These are phyloP conservation scores for Cladosporium cucumerinum DNA, from an alignment of 2,329 filamentous ascomycete genomes.

Conservation along the genomic window DNA sequence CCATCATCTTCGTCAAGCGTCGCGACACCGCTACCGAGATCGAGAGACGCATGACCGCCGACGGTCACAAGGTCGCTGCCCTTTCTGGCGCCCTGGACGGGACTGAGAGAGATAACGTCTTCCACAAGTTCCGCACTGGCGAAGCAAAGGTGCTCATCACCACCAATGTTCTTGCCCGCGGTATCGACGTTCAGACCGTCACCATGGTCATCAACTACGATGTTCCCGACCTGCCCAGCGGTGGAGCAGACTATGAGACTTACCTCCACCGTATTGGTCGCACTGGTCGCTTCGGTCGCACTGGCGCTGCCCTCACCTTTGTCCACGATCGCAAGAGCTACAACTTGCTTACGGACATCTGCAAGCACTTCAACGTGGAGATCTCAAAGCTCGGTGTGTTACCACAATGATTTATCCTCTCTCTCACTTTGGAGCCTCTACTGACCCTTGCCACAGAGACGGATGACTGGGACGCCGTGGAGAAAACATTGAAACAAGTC, in stretches of 20 bases:
- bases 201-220: constrained; percentile 98
- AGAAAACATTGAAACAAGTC: constrained; percentile 74
- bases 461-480: constrained; percentile 86
- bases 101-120: constrained; percentile 73
- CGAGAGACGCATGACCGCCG: constrained; percentile 76
- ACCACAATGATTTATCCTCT: background rate
- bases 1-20: constrained; percentile 97
- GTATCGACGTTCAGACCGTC: constrained; percentile 87
- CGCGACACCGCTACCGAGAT: constrained; percentile 83
- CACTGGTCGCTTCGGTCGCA: constrained; percentile 92
- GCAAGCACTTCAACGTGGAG: constrained; percentile 73
- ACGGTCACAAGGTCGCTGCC: constrained; percentile 88
- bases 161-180: constrained; percentile 92
- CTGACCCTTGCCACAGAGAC: constrained; percentile 50
- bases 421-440: background rate
- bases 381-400: constrained; percentile 62
- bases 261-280: constrained; percentile 97
- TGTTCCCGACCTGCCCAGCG: constrained; percentile 55
- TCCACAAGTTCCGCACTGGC: constrained; percentile 81
- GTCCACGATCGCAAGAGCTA: constrained; percentile 84
- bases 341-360: constrained; percentile 74
- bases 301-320: constrained; percentile 93
- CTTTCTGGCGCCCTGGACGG: constrained; percentile 88
- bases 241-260: constrained; percentile 81
- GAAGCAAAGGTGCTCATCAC: constrained; percentile 95